Base-by-base conservation (phyloP, 306 rosid genomes). In the Castanea mollissima region DNA sequence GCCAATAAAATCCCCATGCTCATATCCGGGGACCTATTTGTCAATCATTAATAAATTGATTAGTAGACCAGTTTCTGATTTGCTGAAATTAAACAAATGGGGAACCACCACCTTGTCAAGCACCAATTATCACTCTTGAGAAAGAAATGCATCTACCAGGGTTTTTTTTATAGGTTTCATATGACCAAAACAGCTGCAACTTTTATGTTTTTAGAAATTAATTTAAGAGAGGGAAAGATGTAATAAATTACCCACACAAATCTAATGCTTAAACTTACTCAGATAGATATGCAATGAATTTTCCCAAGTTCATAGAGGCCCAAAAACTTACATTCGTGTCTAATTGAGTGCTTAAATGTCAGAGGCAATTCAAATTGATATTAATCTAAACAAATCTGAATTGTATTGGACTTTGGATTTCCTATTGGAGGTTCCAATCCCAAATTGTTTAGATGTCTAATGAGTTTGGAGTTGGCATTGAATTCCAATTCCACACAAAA, bases 1-100 rank as follows among this genome's bases (percentile, higher is more conserved):
- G 59, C 99, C 99, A 81, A 95, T 77, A 88, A 95, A 95, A 84
- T 95, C 92, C 44, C 99, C 97, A 34, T 85, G 85, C 87, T 92
- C 99, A 79, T 95, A 95, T 74, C 96, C 88, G 0, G 96, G 92
- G 74, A 95, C 99, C 97, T 94, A 82, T 68, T 82, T 78, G 74
- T 63, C 86, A 79, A 21, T 75, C 75, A 83, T 35, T 1, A 62
- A 71, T 34, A 57, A 74, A 77, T 35, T 56, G 21, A 72, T 77
- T 25, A 78, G 31, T 65, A 25, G n/a, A 63, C 51, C 63, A 19
- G 31, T 29, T 35, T 44, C 2, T 13, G 55, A n/a, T 72, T 32
- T 74, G 38, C 23, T 20, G 21, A 63, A 74, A 76, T 41, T 7
- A 80, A 80, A 11, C 14, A n/a, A 38, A 32, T 3, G 69, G 18